phyloP scores from a whole-genome alignment of 1,284 basidiomycete genomes.

The Ceratobasidium sp. region DNA sequence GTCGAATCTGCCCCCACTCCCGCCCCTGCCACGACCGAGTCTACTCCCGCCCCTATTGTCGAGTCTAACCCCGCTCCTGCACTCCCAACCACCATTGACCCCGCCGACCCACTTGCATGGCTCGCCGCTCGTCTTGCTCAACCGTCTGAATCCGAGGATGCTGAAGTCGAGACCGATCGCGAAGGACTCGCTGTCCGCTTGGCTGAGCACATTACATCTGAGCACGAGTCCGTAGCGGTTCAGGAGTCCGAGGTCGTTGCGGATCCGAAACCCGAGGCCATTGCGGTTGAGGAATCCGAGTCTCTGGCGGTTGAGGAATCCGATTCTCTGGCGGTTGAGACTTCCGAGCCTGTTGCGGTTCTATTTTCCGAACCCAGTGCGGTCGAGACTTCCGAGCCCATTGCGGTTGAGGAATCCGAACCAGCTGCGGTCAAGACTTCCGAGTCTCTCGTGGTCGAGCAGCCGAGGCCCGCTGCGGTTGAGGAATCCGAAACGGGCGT shows the following conservation, averaged over 20 bases:
- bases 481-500: too few relatives aligned
- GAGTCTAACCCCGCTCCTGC: neutral
- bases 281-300: neutral
- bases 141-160: slow-evolving; percentile 10
- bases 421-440: neutral
- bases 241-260: neutral
- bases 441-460: too few relatives aligned
- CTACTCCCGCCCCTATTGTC: slow-evolving; percentile 30
- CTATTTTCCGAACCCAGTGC: slow-evolving; percentile 2
- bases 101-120: slow-evolving; percentile 11
- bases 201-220: neutral
- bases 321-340: neutral
- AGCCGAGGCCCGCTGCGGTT: too few relatives aligned
- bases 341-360: neutral
- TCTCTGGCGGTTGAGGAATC: neutral
- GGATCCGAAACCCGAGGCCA: neutral
- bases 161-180: slow-evolving; percentile 26
- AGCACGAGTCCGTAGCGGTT: neutral
- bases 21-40: slow-evolving; percentile 29
- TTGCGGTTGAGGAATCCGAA: neutral
- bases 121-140: slow-evolving; percentile 18
- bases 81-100: too few relatives aligned
- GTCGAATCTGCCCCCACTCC: slow-evolving; percentile 19
- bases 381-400: slow-evolving; percentile 10
- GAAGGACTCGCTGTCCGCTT: slow-evolving; percentile 10